Percentiles rank a stretch among this genome's conserved stretches.
phyloP scores from a whole-genome alignment of 306 rosid genomes.

The Psophocarpus tetragonolobus region DNA sequence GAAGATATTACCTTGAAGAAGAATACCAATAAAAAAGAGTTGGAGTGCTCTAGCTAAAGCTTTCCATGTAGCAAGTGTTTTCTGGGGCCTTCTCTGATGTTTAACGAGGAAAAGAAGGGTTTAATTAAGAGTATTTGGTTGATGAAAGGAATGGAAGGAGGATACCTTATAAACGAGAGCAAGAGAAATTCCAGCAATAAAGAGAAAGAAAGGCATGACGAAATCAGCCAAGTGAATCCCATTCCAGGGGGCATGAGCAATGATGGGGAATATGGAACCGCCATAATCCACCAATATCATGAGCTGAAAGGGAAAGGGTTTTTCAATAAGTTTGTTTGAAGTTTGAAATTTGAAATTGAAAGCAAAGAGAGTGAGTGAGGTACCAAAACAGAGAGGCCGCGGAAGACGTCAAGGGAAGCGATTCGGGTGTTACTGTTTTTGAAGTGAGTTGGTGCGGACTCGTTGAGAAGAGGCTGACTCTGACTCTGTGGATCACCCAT shows the following conservation, averaged over 20 bases:
- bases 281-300: constrained; percentile 88
- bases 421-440: constrained; percentile 43
- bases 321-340: no score
- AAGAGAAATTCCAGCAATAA: constrained; percentile 77
- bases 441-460: constrained; percentile 27
- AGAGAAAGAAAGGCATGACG: constrained; percentile 89
- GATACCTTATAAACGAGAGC: constrained; percentile 77
- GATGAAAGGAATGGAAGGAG: neutral
- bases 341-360: neutral
- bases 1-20: constrained; percentile 78
- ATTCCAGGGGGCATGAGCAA: constrained; percentile 82
- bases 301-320: constrained; percentile 49
- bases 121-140: neutral
- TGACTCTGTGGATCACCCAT: constrained; percentile 27
- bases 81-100: constrained; percentile 58
- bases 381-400: constrained; percentile 92
- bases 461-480: constrained; percentile 41
- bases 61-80: constrained; percentile 60
- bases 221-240: constrained; percentile 84
- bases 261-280: constrained; percentile 64
- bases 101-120: neutral
- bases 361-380: neutral
- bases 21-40: constrained; percentile 66
- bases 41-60: constrained; percentile 56
- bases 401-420: constrained; percentile 87